Base-by-base conservation (phyloP, 2,329 filamentous ascomycete species). In the Aaosphaeria pasadenensis region DNA sequence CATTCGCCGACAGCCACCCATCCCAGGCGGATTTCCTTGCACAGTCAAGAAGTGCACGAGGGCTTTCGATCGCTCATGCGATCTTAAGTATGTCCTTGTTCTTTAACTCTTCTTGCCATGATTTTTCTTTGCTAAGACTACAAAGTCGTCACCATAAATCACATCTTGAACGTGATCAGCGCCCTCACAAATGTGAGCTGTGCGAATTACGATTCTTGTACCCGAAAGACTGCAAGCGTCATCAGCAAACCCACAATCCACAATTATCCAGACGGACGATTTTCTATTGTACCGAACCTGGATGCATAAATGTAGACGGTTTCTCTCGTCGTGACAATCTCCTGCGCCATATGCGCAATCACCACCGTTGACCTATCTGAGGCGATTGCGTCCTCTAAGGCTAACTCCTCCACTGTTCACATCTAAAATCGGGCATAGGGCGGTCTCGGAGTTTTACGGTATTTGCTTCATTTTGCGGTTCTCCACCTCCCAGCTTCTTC, bases 301-400 rank as follows among this genome's bases (percentile, higher is more conserved):
- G 58, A 2, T 70, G 67, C 48, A 48, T 39, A 39, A 62, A 64
- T 30, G 48, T 47, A 2, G 53, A 60, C 11, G 64, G 66, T 43
- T 69, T 69, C 55, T 66, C 66, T 13, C 61, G 67, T 17, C 62
- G 56, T 30, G 67, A 70, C 47, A 69, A 70, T 36, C 55, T 69
- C 13, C 52, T 60, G 11, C 63, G 67, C 28, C 67, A 70, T 47
- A 56, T 60, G 39, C 60, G 65, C 33, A 65, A 54, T 9, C 56
- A 63, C 40, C 67, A 70, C 13, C 17, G 17, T 24, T 24, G 17
- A 24, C 17, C 17, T 24, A 24, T 24, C 17, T 24, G 17, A 24
- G 17, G 17, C 17, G 17, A 24, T 24, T 24, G 17, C 17, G 17
- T 24, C 17, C 17, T 24, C 17, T 3, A 24, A 24, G 17, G 17